Conservation (phyloP, 2,329 filamentous ascomycete species). For the Zymoseptoria tritici region DNA sequence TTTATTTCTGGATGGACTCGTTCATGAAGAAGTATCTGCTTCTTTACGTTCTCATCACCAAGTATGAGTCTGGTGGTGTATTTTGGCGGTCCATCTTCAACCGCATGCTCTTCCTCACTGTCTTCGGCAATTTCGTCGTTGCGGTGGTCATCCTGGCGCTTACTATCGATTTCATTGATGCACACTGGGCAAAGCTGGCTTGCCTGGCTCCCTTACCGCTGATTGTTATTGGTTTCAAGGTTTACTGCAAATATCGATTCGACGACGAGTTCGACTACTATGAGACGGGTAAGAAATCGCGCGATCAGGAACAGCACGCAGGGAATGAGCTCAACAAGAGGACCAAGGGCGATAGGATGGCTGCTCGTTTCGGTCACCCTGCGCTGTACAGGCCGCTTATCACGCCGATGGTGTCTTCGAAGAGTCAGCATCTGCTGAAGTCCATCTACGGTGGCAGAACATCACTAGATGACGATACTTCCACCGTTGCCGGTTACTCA, state of each 20-base stretch:
- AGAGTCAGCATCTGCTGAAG: constrained; percentile 78
- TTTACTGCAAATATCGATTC: constrained; percentile 69
- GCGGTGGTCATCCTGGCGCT: constrained; percentile 67
- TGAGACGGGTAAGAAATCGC: constrained; percentile 55
- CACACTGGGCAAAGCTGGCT: constrained; percentile 54
- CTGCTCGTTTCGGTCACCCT: constrained; percentile 78
- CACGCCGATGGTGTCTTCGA: constrained; percentile 91
- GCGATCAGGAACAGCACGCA: constrained; percentile 25
- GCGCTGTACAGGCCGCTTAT: constrained; percentile 82
- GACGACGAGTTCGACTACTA: constrained; percentile 78
- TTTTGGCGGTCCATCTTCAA: constrained; percentile 93
- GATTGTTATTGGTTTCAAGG: constrained; percentile 74
- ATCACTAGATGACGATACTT: constrained; percentile 55
- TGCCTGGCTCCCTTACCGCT: constrained; percentile 65
- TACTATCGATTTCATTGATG: constrained; percentile 13
- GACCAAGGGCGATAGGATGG: constrained; percentile 57
- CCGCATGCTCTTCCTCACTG: constrained; percentile 73
- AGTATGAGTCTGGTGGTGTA: constrained; percentile 87
- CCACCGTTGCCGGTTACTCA: constrained; percentile 62
- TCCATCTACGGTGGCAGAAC: constrained; percentile 73
- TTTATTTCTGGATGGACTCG: constrained; percentile 83
- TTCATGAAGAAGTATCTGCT: constrained; percentile 93
- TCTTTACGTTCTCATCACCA: constrained; percentile 87
- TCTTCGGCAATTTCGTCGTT: constrained; percentile 71
- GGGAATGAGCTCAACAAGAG: constrained; percentile 33